These are phyloP conservation scores for Neopestalotiopsis rosae DNA, from an alignment of 2,329 filamentous ascomycete species.

Conservation along the genomic window DNA sequence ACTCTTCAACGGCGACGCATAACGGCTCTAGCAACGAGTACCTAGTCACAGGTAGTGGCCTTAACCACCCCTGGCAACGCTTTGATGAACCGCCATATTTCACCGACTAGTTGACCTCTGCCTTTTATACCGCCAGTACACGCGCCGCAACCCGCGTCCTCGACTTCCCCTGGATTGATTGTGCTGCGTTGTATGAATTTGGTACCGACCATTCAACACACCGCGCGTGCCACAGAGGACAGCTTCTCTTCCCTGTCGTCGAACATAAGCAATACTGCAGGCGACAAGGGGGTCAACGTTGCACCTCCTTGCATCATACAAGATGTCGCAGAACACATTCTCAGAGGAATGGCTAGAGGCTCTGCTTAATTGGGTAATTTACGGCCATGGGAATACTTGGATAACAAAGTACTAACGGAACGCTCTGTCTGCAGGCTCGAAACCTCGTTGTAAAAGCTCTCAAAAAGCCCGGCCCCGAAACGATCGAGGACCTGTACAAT, in stretches of 20 bases:
- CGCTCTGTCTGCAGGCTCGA: slow-evolving; percentile 29
- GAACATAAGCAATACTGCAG: background rate
- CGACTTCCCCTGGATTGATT: background rate
- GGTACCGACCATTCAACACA: background rate
- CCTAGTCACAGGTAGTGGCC: background rate
- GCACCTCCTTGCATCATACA: background rate
- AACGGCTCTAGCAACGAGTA: background rate
- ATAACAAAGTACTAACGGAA: slow-evolving; percentile 8
- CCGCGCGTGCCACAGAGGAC: background rate
- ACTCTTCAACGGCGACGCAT: background rate
- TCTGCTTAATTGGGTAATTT: slow-evolving; percentile 22
- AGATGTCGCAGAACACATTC: slow-evolving; percentile 20
- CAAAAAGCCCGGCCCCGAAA: slow-evolving; percentile 43
- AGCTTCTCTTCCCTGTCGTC: background rate
- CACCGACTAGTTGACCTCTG: background rate
- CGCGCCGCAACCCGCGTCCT: background rate
- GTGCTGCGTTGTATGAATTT: background rate
- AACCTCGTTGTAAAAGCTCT: slow-evolving; percentile 32
- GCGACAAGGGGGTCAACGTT: background rate
- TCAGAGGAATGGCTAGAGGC: slow-evolving; percentile 20
- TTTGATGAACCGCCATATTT: background rate
- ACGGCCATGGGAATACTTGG: background rate
- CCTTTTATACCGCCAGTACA: background rate
- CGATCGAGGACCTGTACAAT: slow-evolving; percentile 58
- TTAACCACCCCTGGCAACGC: background rate